Evolutionary conservation across 2,329 filamentous ascomycete species (phyloP), one percentile per base, ranked within the genome.

Genomic region (Penicillium hesseltinei): DNA sequence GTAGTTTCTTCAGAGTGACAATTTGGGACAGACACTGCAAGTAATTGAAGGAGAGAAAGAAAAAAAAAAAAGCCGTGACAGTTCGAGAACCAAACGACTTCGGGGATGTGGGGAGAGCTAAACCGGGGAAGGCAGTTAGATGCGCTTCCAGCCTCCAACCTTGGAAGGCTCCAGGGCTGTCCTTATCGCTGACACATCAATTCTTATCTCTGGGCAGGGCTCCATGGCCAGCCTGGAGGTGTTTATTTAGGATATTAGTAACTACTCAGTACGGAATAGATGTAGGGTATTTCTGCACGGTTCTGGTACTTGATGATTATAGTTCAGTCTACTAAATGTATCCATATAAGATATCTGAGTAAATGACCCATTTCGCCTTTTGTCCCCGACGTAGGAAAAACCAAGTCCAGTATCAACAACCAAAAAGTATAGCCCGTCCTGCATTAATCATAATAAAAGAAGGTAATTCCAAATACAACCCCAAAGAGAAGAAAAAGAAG

Each of bases 91-190:
- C 35, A 44, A n/a, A 55, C 31, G 17, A 44, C 17, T 19, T n/a
- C 9, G 21, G 42, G 40, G 49, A 49, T 61, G 57, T 60, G 59
- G 58, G 45, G 58, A 55, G 50, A 51, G 43, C 62, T 65, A 66
- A 63, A 58, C 63, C 62, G 21, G 52, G 56, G 40, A 53, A 59
- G 60, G 63, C 60, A 67, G 59, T 60, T 68, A n/a, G 43, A 65
- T 51, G 62, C 64, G 64, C 25, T 38, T 35, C 33, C 33, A 17
- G 7, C 15, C 15, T n/a, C 33, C 29, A 21, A 46, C 31, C 11
- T 33, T 33, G 19, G 19, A 21, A 21, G 44, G 19, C n/a, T n/a
- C n/a, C n/a, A n/a, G n/a, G n/a, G n/a, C 21, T 46, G 15, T 11
- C 29, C 53, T 58, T 59, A 60, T 56, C 58, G 44, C 25, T 56